Evolutionary conservation across 78 protist genomes (phyloP).

Genomic region (Mastigamoeba balamuthi): DNA sequence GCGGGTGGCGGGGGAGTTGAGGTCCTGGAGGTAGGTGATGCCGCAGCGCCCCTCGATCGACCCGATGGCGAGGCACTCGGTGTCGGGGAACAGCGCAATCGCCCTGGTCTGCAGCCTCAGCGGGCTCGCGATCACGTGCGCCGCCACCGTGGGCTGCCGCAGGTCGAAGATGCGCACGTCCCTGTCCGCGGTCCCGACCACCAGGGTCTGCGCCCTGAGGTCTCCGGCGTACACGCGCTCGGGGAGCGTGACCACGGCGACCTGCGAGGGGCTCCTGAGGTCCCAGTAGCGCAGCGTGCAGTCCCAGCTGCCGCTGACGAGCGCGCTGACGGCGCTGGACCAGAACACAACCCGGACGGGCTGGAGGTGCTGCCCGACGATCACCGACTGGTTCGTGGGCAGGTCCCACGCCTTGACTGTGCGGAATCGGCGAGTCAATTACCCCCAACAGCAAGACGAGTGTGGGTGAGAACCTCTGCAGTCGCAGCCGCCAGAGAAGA

Average conservation of each 20-base stretch:
- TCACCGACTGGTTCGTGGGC: too few relatives aligned
- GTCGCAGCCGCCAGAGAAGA: slow-evolving; percentile 61
- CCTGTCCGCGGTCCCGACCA: slow-evolving; percentile 62
- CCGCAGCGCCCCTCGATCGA: slow-evolving; percentile 87
- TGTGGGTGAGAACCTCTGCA: too few relatives aligned
- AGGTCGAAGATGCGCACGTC: slow-evolving; percentile 38
- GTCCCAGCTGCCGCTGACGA: slow-evolving; percentile 78
- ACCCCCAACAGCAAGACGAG: too few relatives aligned
- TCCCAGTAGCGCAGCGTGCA: slow-evolving; percentile 77
- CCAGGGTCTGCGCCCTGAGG: slow-evolving; percentile 12
- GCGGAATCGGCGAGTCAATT: too few relatives aligned
- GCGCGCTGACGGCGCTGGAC: slow-evolving; percentile 15
- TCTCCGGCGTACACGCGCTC: slow-evolving; percentile 55
- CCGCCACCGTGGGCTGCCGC: slow-evolving; percentile 1
- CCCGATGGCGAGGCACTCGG: slow-evolving; percentile 70
- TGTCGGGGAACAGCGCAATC: slow-evolving; percentile 21
- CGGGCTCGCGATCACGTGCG: not conserved
- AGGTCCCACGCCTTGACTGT: too few relatives aligned
- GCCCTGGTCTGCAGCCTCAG: not conserved
- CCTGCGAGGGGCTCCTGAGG: slow-evolving; percentile 16
- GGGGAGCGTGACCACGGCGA: not conserved
- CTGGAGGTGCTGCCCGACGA: slow-evolving; percentile 60
- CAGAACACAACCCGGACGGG: slow-evolving; percentile 47
- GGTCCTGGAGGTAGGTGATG: slow-evolving; percentile 54
- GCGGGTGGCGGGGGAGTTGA: too few relatives aligned